Conservation (phyloP, 2,329 filamentous ascomycete species). For the Raffaelea albimanens region DNA sequence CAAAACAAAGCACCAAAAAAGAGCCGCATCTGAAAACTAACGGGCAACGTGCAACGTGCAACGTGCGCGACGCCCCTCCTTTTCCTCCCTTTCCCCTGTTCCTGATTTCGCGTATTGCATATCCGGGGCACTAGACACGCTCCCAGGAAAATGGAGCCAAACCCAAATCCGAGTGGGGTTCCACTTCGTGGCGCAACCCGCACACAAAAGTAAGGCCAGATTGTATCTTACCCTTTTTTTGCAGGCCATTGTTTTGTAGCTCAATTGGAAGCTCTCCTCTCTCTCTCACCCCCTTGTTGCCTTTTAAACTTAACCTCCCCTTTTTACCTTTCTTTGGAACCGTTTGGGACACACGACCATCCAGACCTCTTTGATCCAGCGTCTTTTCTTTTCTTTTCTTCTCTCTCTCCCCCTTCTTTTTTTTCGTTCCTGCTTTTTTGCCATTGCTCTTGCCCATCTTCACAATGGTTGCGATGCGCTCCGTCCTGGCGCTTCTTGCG, state of each 20-base stretch:
- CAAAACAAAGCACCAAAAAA: background rate
- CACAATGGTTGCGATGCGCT: constrained; percentile 65
- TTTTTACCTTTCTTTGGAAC: background rate
- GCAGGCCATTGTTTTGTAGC: no score
- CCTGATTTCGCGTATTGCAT: no score
- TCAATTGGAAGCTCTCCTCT: background rate
- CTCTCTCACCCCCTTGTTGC: no score
- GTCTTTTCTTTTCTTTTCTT: constrained; percentile 7
- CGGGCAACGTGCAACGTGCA: background rate
- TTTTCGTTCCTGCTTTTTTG: background rate
- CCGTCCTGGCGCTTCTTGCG: constrained; percentile 62
- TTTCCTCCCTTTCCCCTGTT: no score
- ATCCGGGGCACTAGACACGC: no score
- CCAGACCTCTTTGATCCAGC: background rate
- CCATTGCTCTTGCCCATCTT: constrained; percentile 3
- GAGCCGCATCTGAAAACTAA: background rate
- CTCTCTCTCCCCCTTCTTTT: constrained; percentile 3
- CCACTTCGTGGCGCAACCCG: background rate
- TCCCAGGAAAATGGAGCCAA: background rate
- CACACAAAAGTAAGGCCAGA: background rate
- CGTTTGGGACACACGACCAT: background rate
- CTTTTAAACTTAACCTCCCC: no score
- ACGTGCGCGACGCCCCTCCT: no score
- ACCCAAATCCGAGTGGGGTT: background rate
- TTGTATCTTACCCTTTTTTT: no score